Evolutionary conservation across 306 rosid species (phyloP).

Genomic region (Cucurbita argyrosperma): DNA sequence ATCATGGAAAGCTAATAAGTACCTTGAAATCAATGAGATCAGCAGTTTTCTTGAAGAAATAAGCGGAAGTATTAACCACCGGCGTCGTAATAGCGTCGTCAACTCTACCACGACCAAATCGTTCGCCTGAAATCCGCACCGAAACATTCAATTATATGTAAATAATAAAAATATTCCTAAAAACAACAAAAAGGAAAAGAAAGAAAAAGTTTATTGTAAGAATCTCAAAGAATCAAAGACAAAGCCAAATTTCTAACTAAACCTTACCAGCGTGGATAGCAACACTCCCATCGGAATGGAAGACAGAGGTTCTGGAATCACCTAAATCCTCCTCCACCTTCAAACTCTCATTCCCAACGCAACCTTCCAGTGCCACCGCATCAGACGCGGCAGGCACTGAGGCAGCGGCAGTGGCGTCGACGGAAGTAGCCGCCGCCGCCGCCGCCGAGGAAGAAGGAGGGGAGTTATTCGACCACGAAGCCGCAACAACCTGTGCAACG

Average conservation of each 20-base stretch:
- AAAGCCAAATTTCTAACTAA: background rate
- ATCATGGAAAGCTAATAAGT: background rate
- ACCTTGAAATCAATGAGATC: constrained; percentile 89
- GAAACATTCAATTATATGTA: constrained; percentile 9
- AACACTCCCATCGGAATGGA: constrained; percentile 57
- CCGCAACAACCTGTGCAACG: constrained; percentile 95
- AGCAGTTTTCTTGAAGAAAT: constrained; percentile 61
- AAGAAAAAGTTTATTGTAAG: too few species aligned
- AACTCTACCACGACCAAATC: constrained; percentile 71
- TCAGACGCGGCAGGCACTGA: constrained; percentile 28
- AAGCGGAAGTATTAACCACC: constrained; percentile 78
- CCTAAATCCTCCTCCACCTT: constrained; percentile 20
- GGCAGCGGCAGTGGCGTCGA: constrained; percentile 32
- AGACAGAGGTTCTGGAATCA: constrained; percentile 39
- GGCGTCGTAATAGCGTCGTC: constrained; percentile 92
- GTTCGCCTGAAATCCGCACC: constrained; percentile 38
- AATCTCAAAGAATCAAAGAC: background rate
- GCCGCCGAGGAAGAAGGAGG: constrained; percentile 17
- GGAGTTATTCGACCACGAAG: constrained; percentile 73
- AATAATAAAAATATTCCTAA: background rate
- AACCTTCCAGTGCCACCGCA: constrained; percentile 20
- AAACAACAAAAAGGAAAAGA: background rate
- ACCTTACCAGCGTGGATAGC: constrained; percentile 66
- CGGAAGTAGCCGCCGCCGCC: constrained; percentile 37
- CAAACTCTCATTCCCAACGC: constrained; percentile 31